A percentile compares a stretch with the other conserved stretches of the same genome.
These are phyloP conservation scores for Paraphaeosphaeria minitans DNA, from an alignment of 2,329 filamentous ascomycete genomes.

Conservation along the genomic window DNA sequence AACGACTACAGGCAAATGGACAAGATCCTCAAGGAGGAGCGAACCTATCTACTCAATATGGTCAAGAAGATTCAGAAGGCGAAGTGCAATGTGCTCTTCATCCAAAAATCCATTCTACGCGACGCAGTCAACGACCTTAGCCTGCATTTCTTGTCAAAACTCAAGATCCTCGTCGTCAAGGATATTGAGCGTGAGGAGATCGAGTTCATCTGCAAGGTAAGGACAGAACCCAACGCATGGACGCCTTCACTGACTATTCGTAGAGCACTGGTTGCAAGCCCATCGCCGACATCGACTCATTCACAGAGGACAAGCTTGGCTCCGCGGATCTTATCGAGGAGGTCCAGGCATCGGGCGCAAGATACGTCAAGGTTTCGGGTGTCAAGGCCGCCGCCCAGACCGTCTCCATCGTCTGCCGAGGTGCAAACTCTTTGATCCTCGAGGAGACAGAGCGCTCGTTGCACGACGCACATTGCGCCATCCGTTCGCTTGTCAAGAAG, in stretches of 20 bases:
- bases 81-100: conserved; percentile 97
- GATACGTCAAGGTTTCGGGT: conserved; percentile 93
- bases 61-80: conserved; percentile 99
- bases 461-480: conserved; percentile 96
- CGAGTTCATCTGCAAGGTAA: conserved; percentile 92
- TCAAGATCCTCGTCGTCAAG: conserved; percentile 94
- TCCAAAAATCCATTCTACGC: conserved; percentile 97
- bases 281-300: conserved; percentile 96
- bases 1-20: conserved; percentile 99
- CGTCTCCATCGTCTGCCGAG: conserved; percentile 90
- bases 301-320: conserved; percentile 97
- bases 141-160: conserved; percentile 95
- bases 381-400: conserved; percentile 84
- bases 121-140: conserved; percentile 98
- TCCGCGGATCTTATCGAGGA: conserved; percentile 94
- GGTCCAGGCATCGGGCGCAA: conserved; percentile 81
- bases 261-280: conserved; percentile 95
- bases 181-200: conserved; percentile 99
- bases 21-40: conserved; percentile 99
- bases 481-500: conserved; percentile 98
- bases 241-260: conserved; percentile 13
- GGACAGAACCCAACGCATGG: not conserved
- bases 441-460: conserved; percentile 97
- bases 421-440: conserved; percentile 90
- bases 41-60: conserved; percentile 96